These are phyloP conservation scores for Podaxis carcinomalis DNA, from an alignment of 768 basidiomycete genomes.

Conservation along the genomic window DNA sequence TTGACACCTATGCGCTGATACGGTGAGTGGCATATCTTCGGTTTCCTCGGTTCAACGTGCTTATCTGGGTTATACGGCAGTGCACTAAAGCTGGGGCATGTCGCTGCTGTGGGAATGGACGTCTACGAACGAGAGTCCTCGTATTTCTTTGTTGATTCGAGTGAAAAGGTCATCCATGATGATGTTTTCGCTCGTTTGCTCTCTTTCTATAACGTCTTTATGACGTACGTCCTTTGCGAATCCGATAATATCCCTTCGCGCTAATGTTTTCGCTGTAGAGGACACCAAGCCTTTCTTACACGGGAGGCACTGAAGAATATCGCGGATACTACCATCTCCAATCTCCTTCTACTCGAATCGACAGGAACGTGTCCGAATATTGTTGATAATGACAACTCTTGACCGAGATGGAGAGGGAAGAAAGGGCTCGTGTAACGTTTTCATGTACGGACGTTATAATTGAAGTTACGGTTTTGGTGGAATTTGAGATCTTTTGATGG, in stretches of 20 bases:
- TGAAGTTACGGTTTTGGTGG: too few relatives aligned
- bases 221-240: slow-evolving; percentile 26
- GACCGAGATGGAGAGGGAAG: background rate
- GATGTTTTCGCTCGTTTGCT: slow-evolving; percentile 40
- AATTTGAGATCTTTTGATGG: too few relatives aligned
- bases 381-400: slow-evolving; percentile 7
- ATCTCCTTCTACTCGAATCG: slow-evolving; percentile 27
- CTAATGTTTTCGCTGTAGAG: slow-evolving; percentile 19
- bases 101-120: slow-evolving; percentile 39
- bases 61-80: slow-evolving; percentile 15
- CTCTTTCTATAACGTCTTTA: slow-evolving; percentile 42
- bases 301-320: slow-evolving; percentile 35
- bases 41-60: too few relatives aligned
- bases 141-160: slow-evolving; percentile 41
- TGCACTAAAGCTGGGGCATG: slow-evolving; percentile 32
- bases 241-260: background rate
- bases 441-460: too few relatives aligned
- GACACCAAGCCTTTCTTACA: slow-evolving; percentile 41
- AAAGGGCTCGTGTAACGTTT: too few relatives aligned
- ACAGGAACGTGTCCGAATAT: slow-evolving; percentile 29
- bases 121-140: slow-evolving; percentile 37
- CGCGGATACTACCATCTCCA: slow-evolving; percentile 34
- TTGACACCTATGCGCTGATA: slow-evolving; percentile 37
- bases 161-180: slow-evolving; percentile 39
- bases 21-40: slow-evolving; percentile 21